Evolutionary conservation across 2,329 filamentous ascomycete genomes (phyloP), one percentile per base, ranked within the genome.

Genomic region (Curvularia sp.): DNA sequence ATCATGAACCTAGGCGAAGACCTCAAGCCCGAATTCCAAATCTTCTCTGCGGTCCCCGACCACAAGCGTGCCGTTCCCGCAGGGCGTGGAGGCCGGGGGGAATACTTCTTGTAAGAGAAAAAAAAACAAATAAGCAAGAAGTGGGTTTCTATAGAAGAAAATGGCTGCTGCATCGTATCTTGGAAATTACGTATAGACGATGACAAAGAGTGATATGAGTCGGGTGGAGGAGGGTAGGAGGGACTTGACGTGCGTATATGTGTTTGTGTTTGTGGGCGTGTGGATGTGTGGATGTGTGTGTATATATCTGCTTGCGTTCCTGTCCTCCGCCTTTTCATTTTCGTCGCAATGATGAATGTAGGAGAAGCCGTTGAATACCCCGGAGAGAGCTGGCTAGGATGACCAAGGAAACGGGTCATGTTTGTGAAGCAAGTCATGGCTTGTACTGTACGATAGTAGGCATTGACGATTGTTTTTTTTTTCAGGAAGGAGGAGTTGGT

Each of bases 1-100:
- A 93, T 99, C 56, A 82, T 99, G 60, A 95, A 99, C 79, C 83
- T 99, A 6, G 91, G 89, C 28, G 95, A 98, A 76, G 94, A 98
- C 71, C 83, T 97, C 51, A 88, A 92, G 60, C 93, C 94, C 30
- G 92, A 91, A 71, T 99, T 99, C 81, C 95, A 89, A 77, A 95
- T 96, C 72, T 96, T 96, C 81, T 89, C 87, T 28, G 92, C 92
- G 30, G 92, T 96, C n/a, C 91, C 92, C 0, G 92, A 95, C 70
- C 89, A 95, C 67, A 86, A 91, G 77, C 84, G 92, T 60, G 90
- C 92, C 55, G 89, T 94, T 8, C 92, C 92, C 2, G 87, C 89
- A 10, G 90, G 81, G 18, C 72, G 81, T 49, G 79, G 80, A 39
- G 79, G 79, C 19, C 74, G 80, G 12, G 81, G 81, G 49, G 81